Evolutionary conservation across 2,329 filamentous ascomycete genomes (phyloP), one percentile per base, ranked within the genome.

Genomic region (Xenoacremonium recifei): DNA sequence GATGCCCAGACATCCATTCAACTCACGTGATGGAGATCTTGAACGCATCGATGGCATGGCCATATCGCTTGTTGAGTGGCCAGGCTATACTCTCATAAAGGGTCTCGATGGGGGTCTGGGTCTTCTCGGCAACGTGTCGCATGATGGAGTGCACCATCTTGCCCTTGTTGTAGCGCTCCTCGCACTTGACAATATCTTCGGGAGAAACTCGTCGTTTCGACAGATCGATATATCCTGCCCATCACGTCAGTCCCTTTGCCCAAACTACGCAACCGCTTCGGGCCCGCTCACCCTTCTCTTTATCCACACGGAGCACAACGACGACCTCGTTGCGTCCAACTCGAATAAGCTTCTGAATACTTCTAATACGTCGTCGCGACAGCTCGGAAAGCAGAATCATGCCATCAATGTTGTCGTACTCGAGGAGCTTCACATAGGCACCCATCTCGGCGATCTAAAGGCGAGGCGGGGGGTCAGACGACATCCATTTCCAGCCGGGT

Each of bases 401-500:
- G 82, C 93, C 93, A 67, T 99, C 95, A 63, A 99, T 99, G 75
- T 97, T 96, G 73, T 99, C 93, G 73, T 99, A 99, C 75, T 99
- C 93, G 59, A 99, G 85, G 42, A 99, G 85, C 76, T 99, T 99
- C 64, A 99, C 95, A 69, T 99, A 99, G 61, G 95, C 93, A 69
- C 93, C 93, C 95, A 99, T 99, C 73, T 99, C 95, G 69, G 93
- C 93, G 66, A 99, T 99, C 87, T 93, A 58, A 37, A 21, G n/a
- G n/a, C n/a, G n/a, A n/a, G n/a, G n/a, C n/a, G n/a, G 38, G 40
- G 27, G 47, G 49, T 59, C 46, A 57, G 51, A 50, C 33, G 21
- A 37, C 34, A 42, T n/a, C n/a, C n/a, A 34, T 27, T 36, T 44
- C 45, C 40, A 42, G 41, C 39, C 40, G 33, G 31, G 40, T 36